These are phyloP conservation scores for Boletus reticuloceps DNA, from an alignment of 768 basidiomycete species.

Conservation along the genomic window DNA sequence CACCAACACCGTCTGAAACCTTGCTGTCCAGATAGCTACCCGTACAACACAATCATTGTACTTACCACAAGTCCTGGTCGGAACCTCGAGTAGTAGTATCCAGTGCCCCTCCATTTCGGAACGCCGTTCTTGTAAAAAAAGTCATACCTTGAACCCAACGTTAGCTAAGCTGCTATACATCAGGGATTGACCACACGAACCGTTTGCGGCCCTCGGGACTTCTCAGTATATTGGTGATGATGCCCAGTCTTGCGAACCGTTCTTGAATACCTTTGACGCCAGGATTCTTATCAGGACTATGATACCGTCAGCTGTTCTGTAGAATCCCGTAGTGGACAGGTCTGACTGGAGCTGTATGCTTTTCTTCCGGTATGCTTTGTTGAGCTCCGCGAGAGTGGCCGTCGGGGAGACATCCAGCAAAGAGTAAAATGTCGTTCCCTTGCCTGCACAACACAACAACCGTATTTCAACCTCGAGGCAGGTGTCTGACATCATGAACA, in stretches of 20 bases:
- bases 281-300: constrained; percentile 94
- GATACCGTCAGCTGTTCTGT: constrained; percentile 1
- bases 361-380: constrained; percentile 88
- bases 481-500: constrained; percentile 11
- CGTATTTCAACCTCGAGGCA: constrained; percentile 1
- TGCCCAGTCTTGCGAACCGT: constrained; percentile 88
- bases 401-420: constrained; percentile 80
- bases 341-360: constrained; percentile 88
- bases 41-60: constrained; percentile 4
- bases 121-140: constrained; percentile 98
- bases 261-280: constrained; percentile 79
- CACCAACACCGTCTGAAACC: constrained; percentile 61
- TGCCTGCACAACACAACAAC: constrained; percentile 44
- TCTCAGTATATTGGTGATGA: constrained; percentile 79
- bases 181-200: constrained; percentile 38
- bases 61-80: constrained; percentile 85
- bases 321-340: neutral
- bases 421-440: constrained; percentile 94
- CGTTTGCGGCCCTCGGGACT: constrained; percentile 73
- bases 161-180: neutral
- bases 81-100: constrained; percentile 96
- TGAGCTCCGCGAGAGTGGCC: constrained; percentile 74
- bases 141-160: constrained; percentile 58
- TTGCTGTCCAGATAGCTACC: neutral
- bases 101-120: constrained; percentile 93